Conservation (phyloP, 805 yeast genomes). For the Pichia nakasei region DNA sequence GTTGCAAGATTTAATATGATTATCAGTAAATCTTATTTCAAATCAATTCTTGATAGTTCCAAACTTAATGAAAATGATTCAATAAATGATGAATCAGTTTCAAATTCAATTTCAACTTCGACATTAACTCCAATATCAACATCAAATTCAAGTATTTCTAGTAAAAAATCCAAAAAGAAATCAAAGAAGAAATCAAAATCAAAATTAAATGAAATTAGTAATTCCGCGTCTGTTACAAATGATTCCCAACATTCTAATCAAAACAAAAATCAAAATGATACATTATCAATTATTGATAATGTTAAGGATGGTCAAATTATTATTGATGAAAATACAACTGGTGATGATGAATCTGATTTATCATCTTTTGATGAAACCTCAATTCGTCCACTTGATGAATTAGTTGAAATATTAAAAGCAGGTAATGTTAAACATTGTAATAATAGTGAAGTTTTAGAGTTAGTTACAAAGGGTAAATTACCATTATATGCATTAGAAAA, state of each 20-base stretch:
- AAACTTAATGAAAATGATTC: background rate
- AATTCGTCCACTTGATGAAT: conserved; percentile 51
- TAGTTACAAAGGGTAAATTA: conserved; percentile 67
- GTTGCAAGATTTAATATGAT: conserved; percentile 61
- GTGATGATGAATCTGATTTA: conserved; percentile 17
- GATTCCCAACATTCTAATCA: too few species aligned
- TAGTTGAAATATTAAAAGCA: conserved; percentile 51
- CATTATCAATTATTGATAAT: conserved; percentile 14
- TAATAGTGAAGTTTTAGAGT: conserved; percentile 64
- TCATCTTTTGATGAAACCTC: conserved; percentile 6
- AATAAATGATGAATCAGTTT: background rate
- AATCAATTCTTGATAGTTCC: background rate
- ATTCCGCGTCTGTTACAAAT: background rate
- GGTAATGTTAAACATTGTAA: conserved; percentile 61
- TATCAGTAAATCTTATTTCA: background rate
- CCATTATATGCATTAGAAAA: conserved; percentile 94
- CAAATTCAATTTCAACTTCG: conserved; percentile 9
- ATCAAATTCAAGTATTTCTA: background rate
- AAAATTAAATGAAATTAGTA: background rate
- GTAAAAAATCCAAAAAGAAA: conserved; percentile 3
- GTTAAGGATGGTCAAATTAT: conserved; percentile 29
- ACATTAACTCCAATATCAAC: too few species aligned
- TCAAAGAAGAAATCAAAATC: conserved; percentile 2
- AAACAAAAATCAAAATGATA: background rate
- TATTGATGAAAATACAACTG: conserved; percentile 17